Base-by-base conservation (phyloP, 164 flowering plant genomes). In the Vitis riparia region DNA sequence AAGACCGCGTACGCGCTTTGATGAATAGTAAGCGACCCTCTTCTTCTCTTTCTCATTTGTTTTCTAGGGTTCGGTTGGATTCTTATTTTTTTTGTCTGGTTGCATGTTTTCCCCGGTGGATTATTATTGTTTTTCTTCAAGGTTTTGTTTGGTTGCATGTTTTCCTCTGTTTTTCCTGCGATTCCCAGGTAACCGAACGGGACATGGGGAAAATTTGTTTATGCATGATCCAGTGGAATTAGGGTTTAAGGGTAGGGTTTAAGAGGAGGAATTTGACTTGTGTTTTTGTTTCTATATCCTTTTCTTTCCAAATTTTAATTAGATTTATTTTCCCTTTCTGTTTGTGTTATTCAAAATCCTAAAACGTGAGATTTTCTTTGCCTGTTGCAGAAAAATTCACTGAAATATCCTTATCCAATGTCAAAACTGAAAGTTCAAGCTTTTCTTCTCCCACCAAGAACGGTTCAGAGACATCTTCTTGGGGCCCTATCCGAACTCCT, bases 401-500 rank as follows among this genome's bases (percentile, higher is more conserved):
- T 32, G 14, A 66, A 13, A 10, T 14, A 57, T 44, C 52, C 9
- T 0, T 30, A 51, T 57, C 62, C 2, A 57, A 17, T 7, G 62
- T 17, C 23, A 19, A 56, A 11, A 37, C 30, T 7, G 19, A 55
- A 55, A 44, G 14, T 49, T 68, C 55, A 68, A 14, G 14, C 1
- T 19, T n/a, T 13, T 70, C 30, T 13, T 14, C 51, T 8, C 32
- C 49, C 63, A 7, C 16, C 27, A n/a, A 47, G 37, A 7, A 29
- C 58, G 17, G 10, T 14, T 58, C 47, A 52, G 69, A 65, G 30
- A 49, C 47, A 12, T 12, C 55, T 11, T 53, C 19, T 1, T 29
- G 51, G 59, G 61, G 48, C 58, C 68, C 71, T 56, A 52, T 5
- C 49, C 55, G 50, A 69, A 56, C 55, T 9, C 50, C 44, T 7